A percentile compares a stretch with the other conserved stretches of the same genome.
Conservation (phyloP, 768 basidiomycete genomes). For the Podaxis sp. region DNA sequence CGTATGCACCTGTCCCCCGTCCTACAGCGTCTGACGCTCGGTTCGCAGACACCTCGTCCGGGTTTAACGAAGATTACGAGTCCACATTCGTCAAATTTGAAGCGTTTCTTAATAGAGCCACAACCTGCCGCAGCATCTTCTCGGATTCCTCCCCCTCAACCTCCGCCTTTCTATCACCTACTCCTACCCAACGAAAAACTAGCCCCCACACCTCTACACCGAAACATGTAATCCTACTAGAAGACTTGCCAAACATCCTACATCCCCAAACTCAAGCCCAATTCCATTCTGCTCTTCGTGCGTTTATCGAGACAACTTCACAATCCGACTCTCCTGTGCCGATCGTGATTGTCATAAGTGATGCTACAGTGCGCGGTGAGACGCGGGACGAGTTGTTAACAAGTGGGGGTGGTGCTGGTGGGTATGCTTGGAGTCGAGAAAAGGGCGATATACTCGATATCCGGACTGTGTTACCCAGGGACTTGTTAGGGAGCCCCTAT, state of each 20-base stretch:
- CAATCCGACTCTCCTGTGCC: conserved; percentile 48
- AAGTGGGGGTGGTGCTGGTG: conserved; percentile 26
- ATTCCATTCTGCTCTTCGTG: conserved; percentile 70
- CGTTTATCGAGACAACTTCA: conserved; percentile 43
- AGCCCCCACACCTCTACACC: conserved; percentile 15
- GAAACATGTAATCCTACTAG: conserved; percentile 73
- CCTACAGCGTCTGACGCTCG: neutral
- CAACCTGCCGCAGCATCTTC: conserved; percentile 58
- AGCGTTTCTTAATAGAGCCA: conserved; percentile 71
- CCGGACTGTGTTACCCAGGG: conserved; percentile 67
- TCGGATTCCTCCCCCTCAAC: conserved; percentile 12
- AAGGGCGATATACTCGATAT: conserved; percentile 52
- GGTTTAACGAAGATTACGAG: conserved; percentile 38
- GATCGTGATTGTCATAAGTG: conserved; percentile 80
- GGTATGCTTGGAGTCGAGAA: conserved; percentile 41
- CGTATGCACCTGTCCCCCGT: conserved; percentile 11
- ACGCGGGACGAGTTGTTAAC: conserved; percentile 47
- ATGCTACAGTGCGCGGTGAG: conserved; percentile 78
- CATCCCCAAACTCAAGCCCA: conserved; percentile 65
- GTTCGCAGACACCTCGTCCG: conserved; percentile 2
- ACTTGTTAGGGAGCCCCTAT: conserved; percentile 67
- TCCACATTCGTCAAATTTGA: conserved; percentile 66
- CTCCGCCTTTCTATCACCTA: conserved; percentile 13
- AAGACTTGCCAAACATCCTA: conserved; percentile 90
- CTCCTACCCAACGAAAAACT: conserved; percentile 12